Base-by-base conservation (phyloP, 495 filamentous ascomycete genomes). In the Aspergillus ellipticus region DNA sequence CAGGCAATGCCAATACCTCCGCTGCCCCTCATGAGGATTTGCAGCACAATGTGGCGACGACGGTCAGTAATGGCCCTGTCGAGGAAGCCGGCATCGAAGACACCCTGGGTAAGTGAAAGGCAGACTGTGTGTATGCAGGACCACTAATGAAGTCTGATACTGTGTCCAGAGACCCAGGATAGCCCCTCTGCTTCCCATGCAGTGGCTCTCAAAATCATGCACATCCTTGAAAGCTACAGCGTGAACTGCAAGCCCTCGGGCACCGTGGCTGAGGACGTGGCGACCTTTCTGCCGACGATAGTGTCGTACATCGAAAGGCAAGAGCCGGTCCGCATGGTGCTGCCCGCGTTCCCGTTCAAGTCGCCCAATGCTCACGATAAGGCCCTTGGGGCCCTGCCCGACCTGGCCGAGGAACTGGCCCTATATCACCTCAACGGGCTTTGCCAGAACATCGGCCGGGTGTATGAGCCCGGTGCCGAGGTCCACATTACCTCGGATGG, bases 261-360 rank as follows among this genome's bases (percentile, higher is more conserved):
- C 41, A 45, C 51, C 19, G 10, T 28, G 31, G 41, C 31, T 24
- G 52, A 31, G 24, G 50, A 52, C 35, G 6, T 52, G n/a, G 1
- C 24, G 35, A 28, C 33, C 8, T 57, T 57, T 20, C 39, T 57
- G 6, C 42, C 54, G 4, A 43, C 37, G 1, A 57, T 57, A 24
- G 21, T 42, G 16, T n/a, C 35, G 24, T 33, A 24, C 21, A 33
- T 54, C 10, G 28, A 39, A 24, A 49, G 42, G 43, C 15, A 49
- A 22, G 43, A 55, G 42, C 28, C 53, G 0, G 67, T 73, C 43
- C 66, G 56, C 11, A 69, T 79, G 66, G 64, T 75, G 9, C 57
- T 79, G 11, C 76, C 76, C 5, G 76, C 73, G 1, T 79, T 78
- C 45, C 78, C 78, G 1, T 79, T 74, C 59, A 81, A 79, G 51